These are phyloP conservation scores for Leptodontidium sp. DNA, from an alignment of 2,329 filamentous ascomycete species.

Conservation along the genomic window DNA sequence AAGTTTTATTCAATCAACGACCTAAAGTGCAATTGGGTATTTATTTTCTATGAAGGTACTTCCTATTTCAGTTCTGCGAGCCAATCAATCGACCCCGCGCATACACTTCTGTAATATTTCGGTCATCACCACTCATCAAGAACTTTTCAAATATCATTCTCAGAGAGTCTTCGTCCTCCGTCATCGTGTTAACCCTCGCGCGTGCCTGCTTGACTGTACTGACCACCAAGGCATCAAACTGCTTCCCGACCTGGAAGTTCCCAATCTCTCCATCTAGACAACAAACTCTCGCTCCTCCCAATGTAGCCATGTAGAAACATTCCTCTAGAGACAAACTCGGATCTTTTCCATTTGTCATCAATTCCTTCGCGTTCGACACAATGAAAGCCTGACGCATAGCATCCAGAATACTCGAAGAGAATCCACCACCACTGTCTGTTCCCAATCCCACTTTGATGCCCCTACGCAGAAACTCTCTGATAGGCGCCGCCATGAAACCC, in stretches of 20 bases:
- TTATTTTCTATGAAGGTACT: background rate
- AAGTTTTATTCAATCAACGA: no score
- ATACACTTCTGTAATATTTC: constrained; percentile 88
- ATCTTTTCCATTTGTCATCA: constrained; percentile 49
- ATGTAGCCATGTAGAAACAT: constrained; percentile 59
- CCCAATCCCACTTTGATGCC: constrained; percentile 73
- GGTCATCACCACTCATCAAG: constrained; percentile 89
- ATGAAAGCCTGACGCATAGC: constrained; percentile 64
- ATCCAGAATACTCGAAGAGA: constrained; percentile 65
- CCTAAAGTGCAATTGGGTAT: no score
- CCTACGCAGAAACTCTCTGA: constrained; percentile 63
- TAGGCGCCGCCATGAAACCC: constrained; percentile 68
- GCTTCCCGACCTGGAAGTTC: constrained; percentile 82
- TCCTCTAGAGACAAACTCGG: constrained; percentile 33
- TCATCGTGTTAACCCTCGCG: constrained; percentile 24
- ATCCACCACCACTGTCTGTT: constrained; percentile 71
- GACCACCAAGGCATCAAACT: constrained; percentile 84
- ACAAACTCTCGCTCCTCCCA: constrained; percentile 56
- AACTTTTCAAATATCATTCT: constrained; percentile 74
- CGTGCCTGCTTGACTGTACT: constrained; percentile 70
- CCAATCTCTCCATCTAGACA: constrained; percentile 74
- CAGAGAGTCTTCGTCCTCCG: constrained; percentile 27
- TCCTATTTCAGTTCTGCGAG: background rate
- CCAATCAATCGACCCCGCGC: constrained; percentile 46
- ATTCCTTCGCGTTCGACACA: constrained; percentile 57